Evolutionary conservation across 805 yeast genomes (phyloP).

Genomic region (Kazachstania taianensis): DNA sequence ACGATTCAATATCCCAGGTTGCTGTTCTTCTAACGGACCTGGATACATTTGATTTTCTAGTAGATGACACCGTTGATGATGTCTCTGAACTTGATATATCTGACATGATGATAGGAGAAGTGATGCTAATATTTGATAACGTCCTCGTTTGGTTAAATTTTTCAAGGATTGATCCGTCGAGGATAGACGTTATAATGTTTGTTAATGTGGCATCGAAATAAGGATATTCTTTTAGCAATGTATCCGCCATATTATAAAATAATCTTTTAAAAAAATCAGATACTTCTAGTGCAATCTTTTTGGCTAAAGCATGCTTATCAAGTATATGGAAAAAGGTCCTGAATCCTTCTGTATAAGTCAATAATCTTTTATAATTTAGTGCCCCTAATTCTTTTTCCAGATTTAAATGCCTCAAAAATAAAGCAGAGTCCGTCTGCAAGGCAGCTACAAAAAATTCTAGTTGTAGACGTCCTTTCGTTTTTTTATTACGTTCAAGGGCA

Average conservation of each 20-base stretch:
- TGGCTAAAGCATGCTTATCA: constrained; percentile 13
- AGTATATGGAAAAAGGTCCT: constrained; percentile 20
- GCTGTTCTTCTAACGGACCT: neutral
- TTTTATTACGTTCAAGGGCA: constrained; percentile 13
- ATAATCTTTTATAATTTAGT: constrained; percentile 13
- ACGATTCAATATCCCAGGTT: constrained; percentile 3
- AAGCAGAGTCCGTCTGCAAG: constrained; percentile 21
- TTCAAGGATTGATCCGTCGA: constrained; percentile 11
- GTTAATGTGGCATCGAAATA: constrained; percentile 15
- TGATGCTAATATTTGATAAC: constrained; percentile 1
- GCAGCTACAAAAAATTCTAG: constrained; percentile 20
- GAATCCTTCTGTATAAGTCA: constrained; percentile 28
- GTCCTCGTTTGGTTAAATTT: constrained; percentile 7
- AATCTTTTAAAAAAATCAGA: constrained; percentile 23
- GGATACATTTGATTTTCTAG: neutral
- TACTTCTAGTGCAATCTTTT: constrained; percentile 8
- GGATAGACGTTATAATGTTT: constrained; percentile 12
- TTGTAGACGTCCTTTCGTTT: constrained; percentile 12
- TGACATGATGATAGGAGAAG: neutral
- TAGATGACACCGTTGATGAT: constrained; percentile 1
- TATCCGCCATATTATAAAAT: constrained; percentile 12
- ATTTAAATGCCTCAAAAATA: constrained; percentile 19
- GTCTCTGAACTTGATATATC: neutral
- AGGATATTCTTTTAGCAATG: constrained; percentile 13
- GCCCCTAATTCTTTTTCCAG: constrained; percentile 9